Percentiles rank a stretch among this genome's conserved stretches.
phyloP scores from a whole-genome alignment of 2,329 filamentous ascomycete genomes.

The Fusarium cicatricum region DNA sequence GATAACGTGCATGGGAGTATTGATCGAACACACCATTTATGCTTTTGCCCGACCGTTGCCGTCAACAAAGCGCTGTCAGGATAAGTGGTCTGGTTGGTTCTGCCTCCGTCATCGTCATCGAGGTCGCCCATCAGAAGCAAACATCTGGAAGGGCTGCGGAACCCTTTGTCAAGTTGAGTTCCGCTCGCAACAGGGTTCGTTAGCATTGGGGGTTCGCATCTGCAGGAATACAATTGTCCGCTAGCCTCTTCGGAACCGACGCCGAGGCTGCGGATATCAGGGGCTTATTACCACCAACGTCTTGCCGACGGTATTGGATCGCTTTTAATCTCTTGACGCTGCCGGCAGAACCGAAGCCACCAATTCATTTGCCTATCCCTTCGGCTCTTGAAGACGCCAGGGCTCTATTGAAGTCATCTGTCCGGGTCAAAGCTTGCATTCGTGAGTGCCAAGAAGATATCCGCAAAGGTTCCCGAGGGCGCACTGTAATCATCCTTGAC shows the following conservation, averaged over 20 bases:
- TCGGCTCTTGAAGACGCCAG: neutral
- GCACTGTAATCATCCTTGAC: neutral
- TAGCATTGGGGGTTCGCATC: slow-evolving; percentile 2
- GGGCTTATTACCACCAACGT: slow-evolving; percentile 2
- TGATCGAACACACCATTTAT: neutral
- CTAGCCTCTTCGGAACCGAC: slow-evolving; percentile 8
- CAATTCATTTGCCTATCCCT: neutral
- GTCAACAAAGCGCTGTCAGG: slow-evolving; percentile 6
- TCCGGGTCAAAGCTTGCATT: no score
- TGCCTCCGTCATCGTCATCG: neutral
- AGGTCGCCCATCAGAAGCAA: slow-evolving; percentile 17
- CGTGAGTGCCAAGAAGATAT: neutral
- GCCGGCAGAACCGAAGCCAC: slow-evolving; percentile 1
- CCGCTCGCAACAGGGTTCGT: neutral
- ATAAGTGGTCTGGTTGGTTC: slow-evolving; percentile 9
- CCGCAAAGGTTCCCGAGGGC: neutral
- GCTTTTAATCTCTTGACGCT: slow-evolving; percentile 7
- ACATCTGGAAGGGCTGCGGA: neutral
- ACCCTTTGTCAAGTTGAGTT: neutral
- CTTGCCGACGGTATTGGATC: slow-evolving; percentile 12
- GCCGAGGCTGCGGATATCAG: slow-evolving; percentile 1
- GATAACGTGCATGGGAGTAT: neutral
- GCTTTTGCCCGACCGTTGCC: slow-evolving; percentile 5
- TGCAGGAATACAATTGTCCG: slow-evolving; percentile 1
- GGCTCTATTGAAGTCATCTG: neutral